These are phyloP conservation scores for Yarrowia keelungensis DNA, from an alignment of 805 yeast genomes.

Conservation along the genomic window DNA sequence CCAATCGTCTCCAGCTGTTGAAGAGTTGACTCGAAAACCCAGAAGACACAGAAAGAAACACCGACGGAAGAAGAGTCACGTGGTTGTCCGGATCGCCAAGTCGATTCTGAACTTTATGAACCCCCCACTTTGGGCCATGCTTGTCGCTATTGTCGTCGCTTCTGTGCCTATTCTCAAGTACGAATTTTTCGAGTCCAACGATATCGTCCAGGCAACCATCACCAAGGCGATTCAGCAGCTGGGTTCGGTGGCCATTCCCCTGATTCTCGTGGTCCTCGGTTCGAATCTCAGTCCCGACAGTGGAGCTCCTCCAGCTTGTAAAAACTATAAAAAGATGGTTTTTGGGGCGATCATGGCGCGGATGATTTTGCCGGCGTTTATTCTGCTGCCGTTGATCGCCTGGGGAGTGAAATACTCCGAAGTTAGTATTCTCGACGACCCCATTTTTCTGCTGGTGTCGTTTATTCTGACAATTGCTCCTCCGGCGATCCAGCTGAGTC, in stretches of 20 bases:
- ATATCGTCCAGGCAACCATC: constrained; percentile 60
- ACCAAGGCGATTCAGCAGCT: constrained; percentile 61
- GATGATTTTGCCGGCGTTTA: constrained; percentile 65
- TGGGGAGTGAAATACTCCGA: constrained; percentile 59
- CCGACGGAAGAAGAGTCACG: background rate
- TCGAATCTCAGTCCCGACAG: constrained; percentile 65
- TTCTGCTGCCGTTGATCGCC: constrained; percentile 62
- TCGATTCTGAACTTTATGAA: constrained; percentile 56
- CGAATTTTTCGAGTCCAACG: constrained; percentile 54
- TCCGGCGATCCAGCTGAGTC: constrained; percentile 72
- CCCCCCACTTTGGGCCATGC: constrained; percentile 71
- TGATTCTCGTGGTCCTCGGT: constrained; percentile 66
- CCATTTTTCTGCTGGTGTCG: constrained; percentile 65
- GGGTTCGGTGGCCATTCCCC: constrained; percentile 66
- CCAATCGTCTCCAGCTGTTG: constrained; percentile 17
- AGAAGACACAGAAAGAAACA: background rate
- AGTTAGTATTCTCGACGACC: constrained; percentile 59
- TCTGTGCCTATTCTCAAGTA: constrained; percentile 58
- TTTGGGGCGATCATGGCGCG: constrained; percentile 62
- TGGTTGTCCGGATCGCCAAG: background rate
- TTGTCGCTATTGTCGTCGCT: constrained; percentile 65
- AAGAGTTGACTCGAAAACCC: constrained; percentile 13
- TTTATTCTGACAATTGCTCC: constrained; percentile 68
- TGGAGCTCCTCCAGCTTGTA: constrained; percentile 52
- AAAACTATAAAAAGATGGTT: constrained; percentile 56